Base-by-base conservation (phyloP, 345 rosid species). In the Camelina laxa region DNA sequence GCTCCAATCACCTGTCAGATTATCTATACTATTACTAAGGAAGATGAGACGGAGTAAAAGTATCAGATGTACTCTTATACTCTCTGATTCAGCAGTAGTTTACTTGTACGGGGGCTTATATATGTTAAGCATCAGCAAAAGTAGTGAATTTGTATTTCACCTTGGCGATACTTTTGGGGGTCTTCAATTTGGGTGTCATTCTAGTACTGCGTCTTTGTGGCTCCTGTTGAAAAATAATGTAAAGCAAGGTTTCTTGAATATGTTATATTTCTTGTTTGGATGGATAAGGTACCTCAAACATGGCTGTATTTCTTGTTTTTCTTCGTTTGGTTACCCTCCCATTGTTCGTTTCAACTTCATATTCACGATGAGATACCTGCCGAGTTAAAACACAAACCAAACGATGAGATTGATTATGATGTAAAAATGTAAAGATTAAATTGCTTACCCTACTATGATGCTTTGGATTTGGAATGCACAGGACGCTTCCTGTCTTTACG, bases 131-230 rank as follows among this genome's bases (percentile, higher is more conserved):
- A 54, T 54, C 66, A 41, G 64, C 9, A 17, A 59, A 62, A 62
- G 67, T 42, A 42, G 21, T 62, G 51, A 22, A 41, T 42, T 22
- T 42, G 0, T 41, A 61, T 7, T 61, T 61, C 42, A 61, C 66
- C 51, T 62, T 62, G 21, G 48, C 10, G 15, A 62, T 8, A 22
- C 51, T 42, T 39, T 21, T 21, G 33, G 50, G 66, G 49, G 20
- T 61, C 50, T 39, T 61, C 50, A 61, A 47, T 60, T 41, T 60
- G 33, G 49, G 50, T 41, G 66, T 61, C 66, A 41, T 13, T 33
- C 66, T 61, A 61, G 31, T 41, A 41, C 50, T 61, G 20, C 66
- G 50, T 61, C 49, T 61, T 21, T 41, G 66, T 61, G 66, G 50
- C 50, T 41, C 49, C 66, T 61, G 66, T 41, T 61, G 49, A 31